These are phyloP conservation scores for Verbascum thapsus DNA, from an alignment of 257 asterid genomes.

Conservation along the genomic window DNA sequence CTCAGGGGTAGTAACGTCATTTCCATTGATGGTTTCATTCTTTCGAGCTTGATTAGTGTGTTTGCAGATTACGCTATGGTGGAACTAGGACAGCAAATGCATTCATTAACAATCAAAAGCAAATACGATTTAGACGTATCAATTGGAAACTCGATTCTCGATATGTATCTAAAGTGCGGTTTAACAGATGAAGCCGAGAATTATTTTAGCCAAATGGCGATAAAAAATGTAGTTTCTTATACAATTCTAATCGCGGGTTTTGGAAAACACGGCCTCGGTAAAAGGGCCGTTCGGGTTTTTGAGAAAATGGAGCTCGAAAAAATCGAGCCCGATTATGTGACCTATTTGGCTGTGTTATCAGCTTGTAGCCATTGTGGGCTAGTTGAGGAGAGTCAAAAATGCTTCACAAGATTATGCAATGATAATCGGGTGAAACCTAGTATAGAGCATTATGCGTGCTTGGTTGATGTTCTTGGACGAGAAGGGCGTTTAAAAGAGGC, in stretches of 20 bases:
- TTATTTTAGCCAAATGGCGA: slow-evolving; percentile 40
- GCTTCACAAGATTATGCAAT: slow-evolving; percentile 49
- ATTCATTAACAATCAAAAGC: slow-evolving; percentile 45
- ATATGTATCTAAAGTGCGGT: slow-evolving; percentile 75
- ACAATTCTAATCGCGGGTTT: slow-evolving; percentile 64
- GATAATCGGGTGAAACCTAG: slow-evolving; percentile 39
- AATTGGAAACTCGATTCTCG: slow-evolving; percentile 49
- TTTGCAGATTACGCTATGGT: slow-evolving; percentile 55
- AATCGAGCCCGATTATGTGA: slow-evolving; percentile 53
- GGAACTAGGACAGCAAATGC: slow-evolving; percentile 66
- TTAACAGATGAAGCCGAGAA: slow-evolving; percentile 51
- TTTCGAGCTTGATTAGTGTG: slow-evolving; percentile 53
- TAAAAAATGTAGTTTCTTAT: slow-evolving; percentile 54
- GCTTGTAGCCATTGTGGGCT: slow-evolving; percentile 76
- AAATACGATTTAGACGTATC: slow-evolving; percentile 47
- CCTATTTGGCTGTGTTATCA: slow-evolving; percentile 61
- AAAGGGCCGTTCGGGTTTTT: slow-evolving; percentile 53
- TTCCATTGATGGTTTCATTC: slow-evolving; percentile 48
- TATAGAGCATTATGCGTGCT: slow-evolving; percentile 68
- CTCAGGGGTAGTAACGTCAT: slow-evolving; percentile 39
- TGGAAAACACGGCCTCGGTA: slow-evolving; percentile 57
- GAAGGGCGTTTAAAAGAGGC: slow-evolving; percentile 61
- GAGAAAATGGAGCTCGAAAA: slow-evolving; percentile 45
- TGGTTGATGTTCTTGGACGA: slow-evolving; percentile 66
- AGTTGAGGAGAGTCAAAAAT: slow-evolving; percentile 52